phyloP scores from a whole-genome alignment of 345 rosid species.

The Brassica juncea region DNA sequence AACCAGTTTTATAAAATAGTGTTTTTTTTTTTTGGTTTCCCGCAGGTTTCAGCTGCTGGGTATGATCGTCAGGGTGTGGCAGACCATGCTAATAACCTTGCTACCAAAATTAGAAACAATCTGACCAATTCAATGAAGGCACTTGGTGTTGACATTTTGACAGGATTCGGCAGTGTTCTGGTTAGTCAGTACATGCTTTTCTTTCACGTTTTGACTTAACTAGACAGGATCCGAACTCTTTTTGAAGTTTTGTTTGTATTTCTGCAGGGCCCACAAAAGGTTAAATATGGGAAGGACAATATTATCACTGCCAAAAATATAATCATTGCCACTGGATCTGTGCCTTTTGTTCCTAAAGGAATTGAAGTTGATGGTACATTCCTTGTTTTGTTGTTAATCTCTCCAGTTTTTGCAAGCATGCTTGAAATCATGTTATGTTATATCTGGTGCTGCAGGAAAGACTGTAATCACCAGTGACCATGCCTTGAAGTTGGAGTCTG shows the following conservation, averaged over 20 bases:
- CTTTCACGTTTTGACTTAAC: conserved; percentile 7
- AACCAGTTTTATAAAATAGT: no score
- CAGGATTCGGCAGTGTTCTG: conserved; percentile 80
- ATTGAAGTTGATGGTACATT: conserved; percentile 96
- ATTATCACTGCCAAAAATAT: conserved; percentile 74
- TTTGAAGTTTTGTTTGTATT: background rate
- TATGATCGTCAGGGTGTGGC: conserved; percentile 96
- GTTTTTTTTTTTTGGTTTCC: background rate
- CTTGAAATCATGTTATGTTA: conserved; percentile 12
- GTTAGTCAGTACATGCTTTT: conserved; percentile 59
- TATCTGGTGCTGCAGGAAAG: conserved; percentile 69
- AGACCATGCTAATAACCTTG: conserved; percentile 93
- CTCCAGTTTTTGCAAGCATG: background rate
- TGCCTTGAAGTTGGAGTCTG: conserved; percentile 92
- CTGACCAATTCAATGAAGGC: conserved; percentile 95
- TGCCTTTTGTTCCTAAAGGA: conserved; percentile 97
- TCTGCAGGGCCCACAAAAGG: conserved; percentile 88
- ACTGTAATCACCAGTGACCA: conserved; percentile 99
- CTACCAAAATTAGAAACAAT: conserved; percentile 82
- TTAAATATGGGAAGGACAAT: conserved; percentile 76
- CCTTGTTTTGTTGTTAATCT: background rate
- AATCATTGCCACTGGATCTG: conserved; percentile 96
- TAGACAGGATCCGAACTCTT: conserved; percentile 9
- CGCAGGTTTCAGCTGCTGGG: conserved; percentile 87
- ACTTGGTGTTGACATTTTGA: conserved; percentile 89